Evolutionary conservation across 768 basidiomycete genomes (phyloP).

Genomic region (Mycena albidolilacea): DNA sequence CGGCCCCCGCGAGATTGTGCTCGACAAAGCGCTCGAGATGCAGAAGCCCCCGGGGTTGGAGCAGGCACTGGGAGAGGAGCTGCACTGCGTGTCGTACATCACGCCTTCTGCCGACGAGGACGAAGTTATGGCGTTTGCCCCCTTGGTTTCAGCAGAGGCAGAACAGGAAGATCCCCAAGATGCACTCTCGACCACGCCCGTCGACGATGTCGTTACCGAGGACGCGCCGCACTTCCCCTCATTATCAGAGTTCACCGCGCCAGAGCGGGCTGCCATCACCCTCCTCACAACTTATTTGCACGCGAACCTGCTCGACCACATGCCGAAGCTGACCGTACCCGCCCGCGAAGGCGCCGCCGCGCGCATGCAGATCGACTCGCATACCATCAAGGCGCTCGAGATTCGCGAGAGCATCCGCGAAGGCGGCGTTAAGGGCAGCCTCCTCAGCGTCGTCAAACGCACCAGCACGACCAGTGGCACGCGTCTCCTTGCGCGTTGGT

Average conservation of each 20-base stretch:
- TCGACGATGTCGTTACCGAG: slow-evolving; percentile 33
- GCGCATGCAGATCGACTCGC: slow-evolving; percentile 91
- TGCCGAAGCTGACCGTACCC: slow-evolving; percentile 75
- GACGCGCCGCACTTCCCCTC: slow-evolving; percentile 22
- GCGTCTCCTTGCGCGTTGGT: slow-evolving; percentile 80
- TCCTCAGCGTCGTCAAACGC: slow-evolving; percentile 81
- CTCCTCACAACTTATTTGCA: slow-evolving; percentile 78
- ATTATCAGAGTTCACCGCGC: slow-evolving; percentile 45
- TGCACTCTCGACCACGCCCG: slow-evolving; percentile 25
- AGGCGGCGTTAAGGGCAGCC: slow-evolving; percentile 80
- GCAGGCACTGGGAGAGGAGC: slow-evolving; percentile 67
- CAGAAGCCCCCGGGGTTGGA: slow-evolving; percentile 62
- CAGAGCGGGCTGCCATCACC: slow-evolving; percentile 70
- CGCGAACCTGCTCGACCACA: slow-evolving; percentile 81
- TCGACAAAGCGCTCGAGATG: slow-evolving; percentile 59
- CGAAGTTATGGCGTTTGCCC: slow-evolving; percentile 5
- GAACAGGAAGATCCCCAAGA: background rate
- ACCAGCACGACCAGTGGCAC: slow-evolving; percentile 86
- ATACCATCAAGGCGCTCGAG: slow-evolving; percentile 92
- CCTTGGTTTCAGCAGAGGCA: background rate
- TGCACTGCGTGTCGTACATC: slow-evolving; percentile 68
- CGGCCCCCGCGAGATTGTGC: slow-evolving; percentile 85
- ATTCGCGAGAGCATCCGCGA: slow-evolving; percentile 83
- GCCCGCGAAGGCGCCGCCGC: slow-evolving; percentile 66
- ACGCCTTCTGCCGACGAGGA: slow-evolving; percentile 30